These are phyloP conservation scores for Acacia pycnantha DNA, from an alignment of 331 rosid species.

Conservation along the genomic window DNA sequence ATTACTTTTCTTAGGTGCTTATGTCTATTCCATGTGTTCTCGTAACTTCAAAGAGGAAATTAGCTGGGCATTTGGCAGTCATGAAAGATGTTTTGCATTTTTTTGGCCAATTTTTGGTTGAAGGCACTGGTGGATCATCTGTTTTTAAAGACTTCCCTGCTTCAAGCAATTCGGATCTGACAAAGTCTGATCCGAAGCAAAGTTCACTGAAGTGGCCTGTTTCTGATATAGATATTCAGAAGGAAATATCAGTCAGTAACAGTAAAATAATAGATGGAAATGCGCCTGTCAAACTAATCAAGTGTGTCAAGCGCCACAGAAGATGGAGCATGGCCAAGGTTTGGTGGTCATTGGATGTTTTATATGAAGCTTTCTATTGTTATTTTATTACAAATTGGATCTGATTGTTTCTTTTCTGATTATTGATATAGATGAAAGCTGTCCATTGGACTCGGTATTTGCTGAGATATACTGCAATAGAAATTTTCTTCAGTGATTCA, in stretches of 20 bases:
- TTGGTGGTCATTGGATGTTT: slow-evolving; percentile 31
- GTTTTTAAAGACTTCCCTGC: slow-evolving; percentile 74
- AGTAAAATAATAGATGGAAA: slow-evolving; percentile 56
- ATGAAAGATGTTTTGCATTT: slow-evolving; percentile 92
- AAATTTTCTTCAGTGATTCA: slow-evolving; percentile 89
- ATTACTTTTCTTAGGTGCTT: slow-evolving; percentile 74
- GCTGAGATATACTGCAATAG: slow-evolving; percentile 92
- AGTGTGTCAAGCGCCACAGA: slow-evolving; percentile 85
- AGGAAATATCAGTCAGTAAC: slow-evolving; percentile 45
- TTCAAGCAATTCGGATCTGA: slow-evolving; percentile 55
- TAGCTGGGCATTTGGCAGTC: slow-evolving; percentile 90
- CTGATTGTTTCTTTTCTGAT: slow-evolving; percentile 22
- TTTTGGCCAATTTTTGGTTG: slow-evolving; percentile 84
- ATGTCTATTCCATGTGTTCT: slow-evolving; percentile 83
- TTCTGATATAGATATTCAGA: slow-evolving; percentile 63
- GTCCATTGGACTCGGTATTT: slow-evolving; percentile 94
- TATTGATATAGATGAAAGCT: slow-evolving; percentile 68
- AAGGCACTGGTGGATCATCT: slow-evolving; percentile 94
- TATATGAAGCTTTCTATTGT: slow-evolving; percentile 20
- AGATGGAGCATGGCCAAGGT: slow-evolving; percentile 96
- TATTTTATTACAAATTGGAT: slow-evolving; percentile 7
- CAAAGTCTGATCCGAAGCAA: slow-evolving; percentile 69
- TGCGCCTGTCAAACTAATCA: slow-evolving; percentile 54
- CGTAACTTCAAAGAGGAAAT: slow-evolving; percentile 85
- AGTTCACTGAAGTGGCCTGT: slow-evolving; percentile 59